Percentiles rank a stretch among this genome's conserved stretches.
These are phyloP conservation scores for Ganoderma sinense DNA, from an alignment of 1,284 basidiomycete species.

Conservation along the genomic window DNA sequence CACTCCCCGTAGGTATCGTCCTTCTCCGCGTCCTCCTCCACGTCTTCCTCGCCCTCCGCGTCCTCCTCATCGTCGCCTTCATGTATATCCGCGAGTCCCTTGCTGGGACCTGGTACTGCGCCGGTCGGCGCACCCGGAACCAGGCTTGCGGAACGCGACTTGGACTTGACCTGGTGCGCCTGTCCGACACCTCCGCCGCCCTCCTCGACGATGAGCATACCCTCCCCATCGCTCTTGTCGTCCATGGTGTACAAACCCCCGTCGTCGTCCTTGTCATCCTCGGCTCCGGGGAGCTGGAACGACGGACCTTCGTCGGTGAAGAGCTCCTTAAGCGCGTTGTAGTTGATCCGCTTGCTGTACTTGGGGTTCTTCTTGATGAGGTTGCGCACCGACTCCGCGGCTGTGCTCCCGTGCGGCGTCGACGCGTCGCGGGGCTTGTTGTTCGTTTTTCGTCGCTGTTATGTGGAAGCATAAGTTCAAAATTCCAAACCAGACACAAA, in stretches of 20 bases:
- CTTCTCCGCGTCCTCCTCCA: conserved; percentile 44
- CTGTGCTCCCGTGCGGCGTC: conserved; percentile 75
- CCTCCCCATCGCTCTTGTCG: conserved; percentile 61
- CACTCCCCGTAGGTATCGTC: conserved; percentile 47
- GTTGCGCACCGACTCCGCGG: conserved; percentile 82
- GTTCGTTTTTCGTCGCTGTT: conserved; percentile 71
- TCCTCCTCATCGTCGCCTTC: conserved; percentile 35
- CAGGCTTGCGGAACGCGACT: conserved; percentile 28
- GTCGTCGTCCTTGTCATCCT: conserved; percentile 46
- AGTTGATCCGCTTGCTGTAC: conserved; percentile 91
- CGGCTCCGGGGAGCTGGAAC: conserved; percentile 37
- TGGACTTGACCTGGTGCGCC: conserved; percentile 25
- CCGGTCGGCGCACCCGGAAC: conserved; percentile 12
- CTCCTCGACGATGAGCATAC: conserved; percentile 54
- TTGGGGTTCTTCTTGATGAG: conserved; percentile 84
- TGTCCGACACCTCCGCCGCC: conserved; percentile 48
- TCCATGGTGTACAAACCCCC: conserved; percentile 49
- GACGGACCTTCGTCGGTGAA: conserved; percentile 62
- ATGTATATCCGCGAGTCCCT: conserved; percentile 26
- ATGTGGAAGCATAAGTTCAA: conserved; percentile 5
- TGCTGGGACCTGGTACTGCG: conserved; percentile 19
- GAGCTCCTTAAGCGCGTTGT: conserved; percentile 82
- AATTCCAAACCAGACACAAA: neutral
- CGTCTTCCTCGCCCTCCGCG: conserved; percentile 37
- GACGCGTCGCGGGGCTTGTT: conserved; percentile 78